Evolutionary conservation across 2,329 filamentous ascomycete species (phyloP), one percentile per base, ranked within the genome.

Genomic region (Cyphellophora europaea): DNA sequence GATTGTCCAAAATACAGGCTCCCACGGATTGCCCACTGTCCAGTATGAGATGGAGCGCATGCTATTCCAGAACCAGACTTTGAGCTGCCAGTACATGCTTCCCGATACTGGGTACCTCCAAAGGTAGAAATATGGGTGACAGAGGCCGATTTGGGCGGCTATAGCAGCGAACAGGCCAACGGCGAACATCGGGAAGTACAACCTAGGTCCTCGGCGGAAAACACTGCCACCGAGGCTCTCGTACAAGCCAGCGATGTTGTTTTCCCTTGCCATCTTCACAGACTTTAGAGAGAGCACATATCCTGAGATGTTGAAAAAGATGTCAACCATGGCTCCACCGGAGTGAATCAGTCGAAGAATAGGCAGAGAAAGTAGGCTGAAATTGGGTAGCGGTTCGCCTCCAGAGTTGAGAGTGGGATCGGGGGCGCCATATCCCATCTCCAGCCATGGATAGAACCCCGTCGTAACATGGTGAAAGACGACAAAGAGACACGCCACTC

Each of bases 251-350:
- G 32, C 31, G 19, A 37, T 34, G 12, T 34, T 33, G 16, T 41
- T 40, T 11, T 11, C 27, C 8, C 41, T 35, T n/a, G 40, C 36
- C 38, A 43, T 30, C 21, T 38, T 43, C 34, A 63, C 44, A 4
- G 57, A 57, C 36, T 58, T 58, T 33, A 59, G 58, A 11, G 61
- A 64, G 30, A 67, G 53, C 11, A 65, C 63, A 40, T 66, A 67
- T 30, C 63, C 64, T 11, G 62, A 66, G 18, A 67, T 58, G 27
- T 66, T 57, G 45, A 67, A 67, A 50, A 67, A 67, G 19, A 67
- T 58, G 32, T 58, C 56, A 12, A 67, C 63, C 42, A 44, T 44
- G n/a, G 44, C 46, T 11, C 38, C 29, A 12, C 44, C 46, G 18
- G 44, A 38, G 31, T 45, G 36, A 15, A 43, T 19, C 13, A 38